These are phyloP conservation scores for Casaregolazyma suthepensis DNA, from an alignment of 1,139 yeast genomes.

Conservation along the genomic window DNA sequence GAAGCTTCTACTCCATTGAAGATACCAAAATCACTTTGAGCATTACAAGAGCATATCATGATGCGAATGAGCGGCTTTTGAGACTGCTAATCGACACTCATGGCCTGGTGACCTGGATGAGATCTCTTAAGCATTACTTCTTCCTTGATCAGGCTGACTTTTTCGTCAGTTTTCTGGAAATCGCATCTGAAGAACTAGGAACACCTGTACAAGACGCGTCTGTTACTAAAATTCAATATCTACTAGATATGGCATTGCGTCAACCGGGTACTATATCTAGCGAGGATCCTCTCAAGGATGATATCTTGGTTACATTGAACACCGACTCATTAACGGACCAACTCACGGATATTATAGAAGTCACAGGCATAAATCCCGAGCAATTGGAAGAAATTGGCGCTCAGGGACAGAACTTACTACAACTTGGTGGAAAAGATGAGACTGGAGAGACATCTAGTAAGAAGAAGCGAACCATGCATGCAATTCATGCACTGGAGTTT, in stretches of 20 bases:
- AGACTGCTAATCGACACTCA: conserved; percentile 58
- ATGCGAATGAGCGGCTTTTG: conserved; percentile 62
- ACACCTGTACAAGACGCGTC: conserved; percentile 37
- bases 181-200: conserved; percentile 38
- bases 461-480: conserved; percentile 24
- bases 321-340: conserved; percentile 44
- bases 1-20: conserved; percentile 41
- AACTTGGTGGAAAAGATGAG: conserved; percentile 11
- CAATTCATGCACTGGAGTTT: conserved; percentile 56
- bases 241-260: conserved; percentile 36
- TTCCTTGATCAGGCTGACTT: conserved; percentile 52
- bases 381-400: conserved; percentile 11
- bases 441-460: conserved; percentile 11
- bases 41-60: conserved; percentile 55
- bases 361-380: conserved; percentile 55
- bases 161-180: conserved; percentile 41
- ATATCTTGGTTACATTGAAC: conserved; percentile 29
- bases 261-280: conserved; percentile 38
- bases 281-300: conserved; percentile 36
- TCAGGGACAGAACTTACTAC: conserved; percentile 1
- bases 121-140: conserved; percentile 45
- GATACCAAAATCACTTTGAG: conserved; percentile 52
- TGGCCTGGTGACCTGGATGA: conserved; percentile 38
- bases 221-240: conserved; percentile 36
- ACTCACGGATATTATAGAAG: conserved; percentile 57